Conservation (phyloP, 768 basidiomycete species). For the Piloderma croceum region DNA sequence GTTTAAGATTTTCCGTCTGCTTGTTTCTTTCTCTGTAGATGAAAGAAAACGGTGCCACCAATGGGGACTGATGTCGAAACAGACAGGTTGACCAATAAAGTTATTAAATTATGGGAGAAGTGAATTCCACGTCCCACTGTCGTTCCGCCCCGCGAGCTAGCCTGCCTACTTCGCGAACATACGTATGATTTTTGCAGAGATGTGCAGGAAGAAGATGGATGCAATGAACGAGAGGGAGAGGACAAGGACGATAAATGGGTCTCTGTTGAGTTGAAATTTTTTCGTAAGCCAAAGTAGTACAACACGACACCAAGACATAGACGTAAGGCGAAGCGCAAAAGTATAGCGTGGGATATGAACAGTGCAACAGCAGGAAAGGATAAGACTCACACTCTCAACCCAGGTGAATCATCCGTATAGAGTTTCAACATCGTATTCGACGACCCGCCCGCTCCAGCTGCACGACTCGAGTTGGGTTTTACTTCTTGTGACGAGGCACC, state of each 20-base stretch:
- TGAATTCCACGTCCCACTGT: no score
- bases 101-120: no score
- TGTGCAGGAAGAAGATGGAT: slow-evolving; percentile 98
- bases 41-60: no score
- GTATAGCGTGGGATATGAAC: no score
- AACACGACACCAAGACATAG: no score
- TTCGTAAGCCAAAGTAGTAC: slow-evolving; percentile 6
- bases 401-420: slow-evolving; percentile 97
- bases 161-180: slow-evolving; percentile 87
- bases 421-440: slow-evolving; percentile 98
- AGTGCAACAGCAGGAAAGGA: slow-evolving; percentile 1
- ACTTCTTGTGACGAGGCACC: slow-evolving; percentile 51
- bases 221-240: slow-evolving; percentile 95
- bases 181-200: slow-evolving; percentile 90
- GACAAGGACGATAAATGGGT: slow-evolving; percentile 95
- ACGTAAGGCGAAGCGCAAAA: neutral
- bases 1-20: no score
- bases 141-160: no score
- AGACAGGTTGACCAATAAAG: no score
- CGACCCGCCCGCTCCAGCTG: slow-evolving; percentile 93
- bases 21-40: no score
- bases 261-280: slow-evolving; percentile 40
- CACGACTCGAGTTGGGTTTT: slow-evolving; percentile 81
- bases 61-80: no score
- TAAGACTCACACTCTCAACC: slow-evolving; percentile 85